These are phyloP conservation scores for Casuarina glauca DNA, from an alignment of 306 rosid species.

Conservation along the genomic window DNA sequence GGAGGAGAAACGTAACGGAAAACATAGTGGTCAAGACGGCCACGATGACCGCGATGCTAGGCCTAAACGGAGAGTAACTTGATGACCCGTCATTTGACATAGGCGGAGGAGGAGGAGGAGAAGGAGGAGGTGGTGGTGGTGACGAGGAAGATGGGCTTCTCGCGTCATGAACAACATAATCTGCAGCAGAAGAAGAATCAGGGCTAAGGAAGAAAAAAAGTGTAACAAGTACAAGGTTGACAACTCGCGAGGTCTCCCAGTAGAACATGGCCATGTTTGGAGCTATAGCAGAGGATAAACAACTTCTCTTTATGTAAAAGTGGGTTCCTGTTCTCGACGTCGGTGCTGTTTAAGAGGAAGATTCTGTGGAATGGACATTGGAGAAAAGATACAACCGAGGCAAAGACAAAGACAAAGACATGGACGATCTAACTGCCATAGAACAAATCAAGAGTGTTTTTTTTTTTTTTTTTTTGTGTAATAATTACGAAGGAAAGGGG, in stretches of 20 bases:
- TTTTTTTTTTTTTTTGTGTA: not conserved
- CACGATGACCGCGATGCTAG: slow-evolving; percentile 52
- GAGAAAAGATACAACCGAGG: not conserved
- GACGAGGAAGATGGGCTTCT: not conserved
- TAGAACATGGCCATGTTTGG: slow-evolving; percentile 36
- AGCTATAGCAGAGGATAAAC: not conserved
- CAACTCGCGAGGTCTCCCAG: not conserved
- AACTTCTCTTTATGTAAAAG: not conserved
- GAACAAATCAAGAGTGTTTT: no score
- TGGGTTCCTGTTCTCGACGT: not conserved
- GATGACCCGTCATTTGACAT: not conserved
- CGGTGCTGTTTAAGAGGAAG: not conserved
- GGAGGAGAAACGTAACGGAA: slow-evolving; percentile 66
- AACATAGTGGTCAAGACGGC: slow-evolving; percentile 54
- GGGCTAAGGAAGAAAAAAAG: slow-evolving; percentile 8
- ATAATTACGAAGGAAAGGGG: not conserved
- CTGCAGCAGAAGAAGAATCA: slow-evolving; percentile 1
- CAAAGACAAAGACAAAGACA: slow-evolving; percentile 3
- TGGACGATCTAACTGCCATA: not conserved
- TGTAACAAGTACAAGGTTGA: not conserved
- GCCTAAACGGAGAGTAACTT: slow-evolving; percentile 38
- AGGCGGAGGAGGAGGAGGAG: slow-evolving; percentile 11
- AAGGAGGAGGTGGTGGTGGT: not conserved
- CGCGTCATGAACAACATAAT: not conserved
- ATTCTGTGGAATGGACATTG: not conserved